Evolutionary conservation across 108 stramenopile species (phyloP).

Genomic region (Nannochloropsis oceanica): DNA sequence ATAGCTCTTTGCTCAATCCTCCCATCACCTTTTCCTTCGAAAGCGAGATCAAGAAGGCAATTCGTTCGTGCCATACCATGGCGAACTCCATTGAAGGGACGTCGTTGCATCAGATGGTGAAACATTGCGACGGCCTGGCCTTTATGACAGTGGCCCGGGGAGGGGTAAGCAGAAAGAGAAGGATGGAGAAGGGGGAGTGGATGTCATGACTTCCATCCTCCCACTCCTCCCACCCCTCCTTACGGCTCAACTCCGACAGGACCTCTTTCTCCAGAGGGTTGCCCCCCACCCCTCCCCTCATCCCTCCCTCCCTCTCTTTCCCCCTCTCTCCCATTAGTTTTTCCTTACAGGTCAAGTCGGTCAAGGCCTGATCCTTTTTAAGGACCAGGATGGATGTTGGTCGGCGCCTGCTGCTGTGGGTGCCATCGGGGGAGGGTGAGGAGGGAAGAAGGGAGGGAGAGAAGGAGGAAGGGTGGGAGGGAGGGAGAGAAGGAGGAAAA

Average conservation of each 20-base stretch:
- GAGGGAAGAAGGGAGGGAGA: neutral
- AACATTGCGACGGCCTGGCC: neutral
- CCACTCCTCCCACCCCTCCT: too few species aligned
- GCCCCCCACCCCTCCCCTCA: too few species aligned
- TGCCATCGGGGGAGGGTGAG: neutral
- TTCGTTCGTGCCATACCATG: neutral
- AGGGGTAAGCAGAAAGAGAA: neutral
- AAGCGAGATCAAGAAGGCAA: neutral
- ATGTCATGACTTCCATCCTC: too few species aligned
- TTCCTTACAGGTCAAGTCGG: neutral
- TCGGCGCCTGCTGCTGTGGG: neutral
- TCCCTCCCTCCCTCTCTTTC: neutral
- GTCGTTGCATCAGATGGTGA: neutral
- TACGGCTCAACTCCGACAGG: too few species aligned
- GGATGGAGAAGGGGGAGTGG: too few species aligned
- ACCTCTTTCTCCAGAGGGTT: too few species aligned
- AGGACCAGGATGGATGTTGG: neutral
- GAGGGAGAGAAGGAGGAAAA: neutral
- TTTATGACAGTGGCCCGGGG: neutral
- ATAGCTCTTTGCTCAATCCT: neutral
- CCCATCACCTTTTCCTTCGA: neutral
- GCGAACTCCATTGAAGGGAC: neutral
- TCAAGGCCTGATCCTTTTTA: neutral
- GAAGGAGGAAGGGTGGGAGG: neutral
- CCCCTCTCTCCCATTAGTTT: neutral